Base-by-base conservation (phyloP, 768 basidiomycete genomes). In the Termitomyces sp. region DNA sequence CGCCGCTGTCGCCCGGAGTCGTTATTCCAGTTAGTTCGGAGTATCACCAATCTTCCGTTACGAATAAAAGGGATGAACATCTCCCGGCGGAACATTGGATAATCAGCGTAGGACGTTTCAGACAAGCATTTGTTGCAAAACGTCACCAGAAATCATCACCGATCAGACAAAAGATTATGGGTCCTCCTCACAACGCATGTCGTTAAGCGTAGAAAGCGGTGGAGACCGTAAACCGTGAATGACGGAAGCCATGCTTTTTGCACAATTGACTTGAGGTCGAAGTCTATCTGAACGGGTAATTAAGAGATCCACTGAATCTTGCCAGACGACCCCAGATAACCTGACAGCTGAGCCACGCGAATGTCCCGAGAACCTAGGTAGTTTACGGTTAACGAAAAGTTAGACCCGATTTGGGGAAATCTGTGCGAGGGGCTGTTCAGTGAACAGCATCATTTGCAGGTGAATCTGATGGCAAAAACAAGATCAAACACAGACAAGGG, bases 391-490 rank as follows among this genome's bases (percentile, higher is more conserved):
- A 5, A 25, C 17, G 11, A 38, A 32, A 34, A 35, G 41, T 19
- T 35, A 23, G 19, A n/a, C 34, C 45, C 9, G 14, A 45, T 60
- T 34, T 54, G 37, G 59, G 42, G 17, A 54, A 41, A 54, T n/a
- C n/a, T n/a, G n/a, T n/a, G n/a, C n/a, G n/a, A n/a, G n/a, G n/a
- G n/a, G n/a, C n/a, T n/a, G n/a, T n/a, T n/a, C 35, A 16, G 41
- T 58, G 58, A 62, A 63, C 62, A 60, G 58, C 63, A 65, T 65
- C 64, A 65, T 46, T 38, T 21, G 51, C 29, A 45, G 19, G 38
- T 34, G 35, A 50, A 63, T 65, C 61, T 52, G 59, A 53, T 61
- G 59, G 53, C 21, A n/a, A 61, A 58, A 62, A 56, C 40, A 58
- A 10, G 25, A 19, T 25, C 53, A 68, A 63, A 66, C 38, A 63